Percentiles rank a stretch among this genome's conserved stretches.
Conservation (phyloP, 306 rosid species). For the Gastrolobium villosum region DNA sequence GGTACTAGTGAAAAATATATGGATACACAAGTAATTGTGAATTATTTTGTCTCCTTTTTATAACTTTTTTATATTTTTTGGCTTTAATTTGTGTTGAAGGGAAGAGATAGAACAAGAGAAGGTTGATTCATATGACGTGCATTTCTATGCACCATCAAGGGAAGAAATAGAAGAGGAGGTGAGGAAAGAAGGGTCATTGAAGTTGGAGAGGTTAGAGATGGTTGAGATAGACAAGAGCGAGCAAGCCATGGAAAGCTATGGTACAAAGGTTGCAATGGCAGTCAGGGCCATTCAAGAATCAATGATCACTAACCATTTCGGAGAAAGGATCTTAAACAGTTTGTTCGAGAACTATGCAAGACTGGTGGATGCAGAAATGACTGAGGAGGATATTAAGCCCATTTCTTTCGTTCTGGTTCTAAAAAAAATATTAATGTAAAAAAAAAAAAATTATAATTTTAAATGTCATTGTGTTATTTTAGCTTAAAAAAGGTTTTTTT, state of each 20-base stretch:
- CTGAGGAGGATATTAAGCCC: conserved; percentile 69
- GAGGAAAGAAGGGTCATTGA: conserved; percentile 76
- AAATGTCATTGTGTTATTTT: too few relatives aligned
- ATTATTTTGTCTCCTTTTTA: background rate
- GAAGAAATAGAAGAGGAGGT: conserved; percentile 82
- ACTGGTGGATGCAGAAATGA: conserved; percentile 68
- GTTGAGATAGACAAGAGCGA: conserved; percentile 59
- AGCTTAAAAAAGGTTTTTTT: too few relatives aligned
- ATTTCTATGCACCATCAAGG: conserved; percentile 90
- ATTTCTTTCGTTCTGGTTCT: conserved; percentile 72
- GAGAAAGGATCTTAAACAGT: conserved; percentile 70
- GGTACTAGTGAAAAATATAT: background rate
- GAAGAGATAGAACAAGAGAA: conserved; percentile 71
- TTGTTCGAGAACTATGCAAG: conserved; percentile 71
- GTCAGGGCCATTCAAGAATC: conserved; percentile 94
- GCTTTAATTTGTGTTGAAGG: conserved; percentile 52
- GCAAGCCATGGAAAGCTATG: conserved; percentile 60
- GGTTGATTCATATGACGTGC: conserved; percentile 85
- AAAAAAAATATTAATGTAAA: conserved; percentile 52
- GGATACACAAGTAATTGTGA: background rate
- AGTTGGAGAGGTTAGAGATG: conserved; percentile 70
- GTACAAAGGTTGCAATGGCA: conserved; percentile 70
- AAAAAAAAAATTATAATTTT: too few relatives aligned
- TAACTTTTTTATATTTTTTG: background rate
- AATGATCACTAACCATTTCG: conserved; percentile 81